These are phyloP conservation scores for Berberis vulgaris DNA, from an alignment of 164 flowering plant species.

Conservation along the genomic window DNA sequence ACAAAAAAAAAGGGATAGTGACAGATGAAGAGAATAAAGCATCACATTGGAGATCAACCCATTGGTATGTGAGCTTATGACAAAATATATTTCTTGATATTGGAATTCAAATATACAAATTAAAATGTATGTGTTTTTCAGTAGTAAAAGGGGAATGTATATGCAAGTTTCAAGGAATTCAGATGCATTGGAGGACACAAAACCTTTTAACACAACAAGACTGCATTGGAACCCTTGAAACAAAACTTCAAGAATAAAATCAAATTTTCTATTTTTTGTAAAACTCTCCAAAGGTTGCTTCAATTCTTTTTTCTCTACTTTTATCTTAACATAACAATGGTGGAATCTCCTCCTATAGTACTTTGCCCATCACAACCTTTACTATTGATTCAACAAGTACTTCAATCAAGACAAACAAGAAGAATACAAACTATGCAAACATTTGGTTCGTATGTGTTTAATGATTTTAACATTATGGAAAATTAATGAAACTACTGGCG, in stretches of 20 bases:
- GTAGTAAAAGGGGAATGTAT: constrained; percentile 13
- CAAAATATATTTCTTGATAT: constrained; percentile 6
- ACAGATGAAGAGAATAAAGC: constrained; percentile 10
- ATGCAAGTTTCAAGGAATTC: constrained; percentile 14
- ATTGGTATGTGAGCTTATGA: constrained; percentile 8
- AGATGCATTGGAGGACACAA: constrained; percentile 1
- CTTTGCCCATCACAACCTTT: constrained; percentile 1
- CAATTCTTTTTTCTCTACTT: constrained; percentile 9
- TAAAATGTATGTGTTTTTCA: no score
- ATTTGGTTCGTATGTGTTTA: no score
- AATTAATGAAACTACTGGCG: no score
- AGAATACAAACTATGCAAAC: not conserved
- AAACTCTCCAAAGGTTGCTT: constrained; percentile 13
- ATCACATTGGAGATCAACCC: constrained; percentile 3
- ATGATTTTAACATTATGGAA: no score
- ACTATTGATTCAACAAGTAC: no score
- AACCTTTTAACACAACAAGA: not conserved
- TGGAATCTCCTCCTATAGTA: constrained; percentile 13
- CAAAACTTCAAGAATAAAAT: constrained; percentile 22
- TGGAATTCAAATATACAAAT: constrained; percentile 1
- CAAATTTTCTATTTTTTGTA: constrained; percentile 16
- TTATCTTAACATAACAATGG: constrained; percentile 8
- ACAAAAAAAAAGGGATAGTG: not conserved
- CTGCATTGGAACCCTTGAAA: constrained; percentile 11
- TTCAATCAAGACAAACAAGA: no score